Base-by-base conservation (phyloP, 169 alveolate species). In the Plasmodium inui region DNA sequence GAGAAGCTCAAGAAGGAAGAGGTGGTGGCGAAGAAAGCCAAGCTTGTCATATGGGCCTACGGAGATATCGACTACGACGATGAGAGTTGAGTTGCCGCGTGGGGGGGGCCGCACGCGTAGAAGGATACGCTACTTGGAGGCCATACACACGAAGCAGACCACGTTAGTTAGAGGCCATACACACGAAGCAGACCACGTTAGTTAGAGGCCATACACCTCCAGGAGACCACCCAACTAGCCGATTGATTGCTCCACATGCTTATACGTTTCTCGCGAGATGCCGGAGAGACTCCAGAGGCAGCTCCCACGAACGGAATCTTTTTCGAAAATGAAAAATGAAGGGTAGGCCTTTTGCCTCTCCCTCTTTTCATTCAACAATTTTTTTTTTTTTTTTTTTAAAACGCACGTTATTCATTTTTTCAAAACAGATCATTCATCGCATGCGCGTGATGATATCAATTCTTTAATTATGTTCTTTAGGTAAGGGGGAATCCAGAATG, bases 51-150 rank as follows among this genome's bases (percentile, higher is more conserved):
- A 4, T 89, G 94, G 94, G 67, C 94, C 46, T 89, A 89, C 72
- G 94, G 94, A 19, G 94, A 89, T 55, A 89, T 89, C 37, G 90
- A 89, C 55, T 89, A 89, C 28, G 94, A 89, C n/a, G 94, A 81
- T 14, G 90, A 79, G 30, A 78, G 41, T 53, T 73, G 61, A 76
- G 30, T n/a, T n/a, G 34, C 17, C 14, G n/a, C 0, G 72, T 3
- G 0, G 74, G n/a, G n/a, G n/a, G n/a, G n/a, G n/a, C n/a, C n/a
- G n/a, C 44, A 37, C 44, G 9, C 7, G 8, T 37, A 37, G 8
- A 37, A 6, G 44, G 44, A 3, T 32, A 32, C 39, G 3, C 39
- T 32, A 32, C 5, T 32, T 1, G 39, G 39, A 32, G 39, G 39
- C 3, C 39, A 32, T 3, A 2, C 44, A 37, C 8, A 6, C 0